Percentiles rank a stretch among this genome's conserved stretches.
Conservation (phyloP, 2,329 filamentous ascomycete species). For the Teratosphaeria zuluensis region DNA sequence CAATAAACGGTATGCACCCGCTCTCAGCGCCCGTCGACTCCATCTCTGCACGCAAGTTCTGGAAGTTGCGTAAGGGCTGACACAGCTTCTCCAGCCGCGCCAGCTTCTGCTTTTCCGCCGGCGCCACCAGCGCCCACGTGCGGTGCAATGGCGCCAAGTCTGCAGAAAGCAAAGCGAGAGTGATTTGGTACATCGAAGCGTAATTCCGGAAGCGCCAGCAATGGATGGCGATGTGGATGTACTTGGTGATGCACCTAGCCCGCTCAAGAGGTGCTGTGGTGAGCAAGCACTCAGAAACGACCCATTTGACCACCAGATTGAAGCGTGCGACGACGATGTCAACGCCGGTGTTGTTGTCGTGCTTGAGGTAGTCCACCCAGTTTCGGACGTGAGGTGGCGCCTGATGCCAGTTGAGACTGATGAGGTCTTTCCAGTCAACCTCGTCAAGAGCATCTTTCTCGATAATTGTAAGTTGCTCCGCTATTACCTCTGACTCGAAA, state of each 20-base stretch:
- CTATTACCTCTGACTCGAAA: conserved; percentile 68
- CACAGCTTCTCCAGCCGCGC: conserved; percentile 62
- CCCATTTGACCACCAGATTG: conserved; percentile 84
- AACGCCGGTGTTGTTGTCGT: conserved; percentile 48
- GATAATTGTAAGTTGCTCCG: conserved; percentile 75
- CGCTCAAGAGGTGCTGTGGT: conserved; percentile 64
- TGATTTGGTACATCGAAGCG: conserved; percentile 72
- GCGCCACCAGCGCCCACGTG: conserved; percentile 64
- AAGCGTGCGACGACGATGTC: conserved; percentile 79
- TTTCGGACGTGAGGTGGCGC: conserved; percentile 35
- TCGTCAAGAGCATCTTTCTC: conserved; percentile 80
- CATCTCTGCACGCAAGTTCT: conserved; percentile 70
- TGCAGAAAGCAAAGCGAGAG: conserved; percentile 64
- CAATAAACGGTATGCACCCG: conserved; percentile 77
- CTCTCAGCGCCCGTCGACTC: conserved; percentile 50
- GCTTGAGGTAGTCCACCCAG: conserved; percentile 72
- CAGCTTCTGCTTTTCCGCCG: conserved; percentile 55
- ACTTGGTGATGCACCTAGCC: conserved; percentile 68
- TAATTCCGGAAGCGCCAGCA: conserved; percentile 71
- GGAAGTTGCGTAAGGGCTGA: conserved; percentile 68
- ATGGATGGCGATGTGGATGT: conserved; percentile 69
- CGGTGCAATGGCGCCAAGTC: conserved; percentile 58
- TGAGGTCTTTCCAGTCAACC: conserved; percentile 79
- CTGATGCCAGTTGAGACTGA: conserved; percentile 75
- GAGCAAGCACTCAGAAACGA: conserved; percentile 66